A percentile compares a stretch with the other conserved stretches of the same genome.
Evolutionary conservation across 495 filamentous ascomycete genomes (phyloP).

Genomic region (Podospora bellae-mahoneyi): DNA sequence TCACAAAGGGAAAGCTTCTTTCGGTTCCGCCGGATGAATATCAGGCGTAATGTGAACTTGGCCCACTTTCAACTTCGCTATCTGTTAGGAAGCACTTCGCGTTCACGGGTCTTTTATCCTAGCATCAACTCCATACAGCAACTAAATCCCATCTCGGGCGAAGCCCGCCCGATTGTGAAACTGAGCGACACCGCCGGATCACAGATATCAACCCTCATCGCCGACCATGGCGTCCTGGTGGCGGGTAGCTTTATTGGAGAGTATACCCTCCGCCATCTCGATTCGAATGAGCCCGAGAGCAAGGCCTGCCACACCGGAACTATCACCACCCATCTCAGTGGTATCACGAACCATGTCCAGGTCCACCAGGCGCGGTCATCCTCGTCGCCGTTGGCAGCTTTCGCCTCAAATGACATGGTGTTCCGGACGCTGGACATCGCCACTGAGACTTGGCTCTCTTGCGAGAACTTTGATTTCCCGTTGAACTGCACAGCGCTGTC

Average conservation of each 20-base stretch:
- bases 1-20: conserved; percentile 58
- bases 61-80: conserved; percentile 91
- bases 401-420: conserved; percentile 78
- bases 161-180: conserved; percentile 57
- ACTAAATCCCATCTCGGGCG: conserved; percentile 50
- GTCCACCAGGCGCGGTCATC: conserved; percentile 59
- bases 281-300: conserved; percentile 38
- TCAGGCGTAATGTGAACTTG: conserved; percentile 58
- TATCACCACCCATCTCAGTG: conserved; percentile 63
- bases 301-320: conserved; percentile 54
- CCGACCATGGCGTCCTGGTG: conserved; percentile 64
- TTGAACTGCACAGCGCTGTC: conserved; percentile 84
- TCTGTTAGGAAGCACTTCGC: conserved; percentile 67
- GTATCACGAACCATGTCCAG: conserved; percentile 86
- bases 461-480: conserved; percentile 59
- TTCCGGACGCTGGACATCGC: conserved; percentile 72
- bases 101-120: conserved; percentile 75
- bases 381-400: conserved; percentile 63
- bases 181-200: conserved; percentile 50
- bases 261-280: conserved; percentile 64
- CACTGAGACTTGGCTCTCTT: conserved; percentile 61
- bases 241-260: conserved; percentile 80
- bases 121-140: conserved; percentile 54
- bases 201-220: conserved; percentile 68
- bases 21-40: conserved; percentile 67